Percentiles rank a stretch among this genome's conserved stretches.
Evolutionary conservation across 768 basidiomycete genomes (phyloP).

Genomic region (Xanthoconium stramineum): DNA sequence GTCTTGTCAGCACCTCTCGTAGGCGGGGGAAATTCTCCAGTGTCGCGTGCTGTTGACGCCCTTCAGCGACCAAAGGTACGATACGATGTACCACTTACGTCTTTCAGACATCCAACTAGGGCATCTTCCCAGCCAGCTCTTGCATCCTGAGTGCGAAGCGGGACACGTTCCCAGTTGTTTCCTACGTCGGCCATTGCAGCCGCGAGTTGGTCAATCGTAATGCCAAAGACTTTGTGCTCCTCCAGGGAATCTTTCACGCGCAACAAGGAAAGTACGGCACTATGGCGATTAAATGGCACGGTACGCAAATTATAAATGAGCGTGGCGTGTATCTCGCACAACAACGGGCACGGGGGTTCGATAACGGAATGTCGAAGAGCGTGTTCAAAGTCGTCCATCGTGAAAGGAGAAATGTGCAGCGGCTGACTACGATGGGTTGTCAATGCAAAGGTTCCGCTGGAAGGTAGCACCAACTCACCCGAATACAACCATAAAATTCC

Average conservation of each 20-base stretch:
- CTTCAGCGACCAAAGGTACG: not conserved
- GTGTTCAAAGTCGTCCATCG: constrained; percentile 90
- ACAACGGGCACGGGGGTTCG: constrained; percentile 71
- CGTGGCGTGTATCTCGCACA: constrained; percentile 85
- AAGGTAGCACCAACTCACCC: constrained; percentile 55
- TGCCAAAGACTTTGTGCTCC: constrained; percentile 47
- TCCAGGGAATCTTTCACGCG: constrained; percentile 37
- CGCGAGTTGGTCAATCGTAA: constrained; percentile 60
- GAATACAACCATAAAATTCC: constrained; percentile 93
- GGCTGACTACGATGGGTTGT: constrained; percentile 58
- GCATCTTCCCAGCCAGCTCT: constrained; percentile 92
- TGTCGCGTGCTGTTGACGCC: constrained; percentile 62
- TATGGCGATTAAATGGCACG: constrained; percentile 70
- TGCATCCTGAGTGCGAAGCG: constrained; percentile 66
- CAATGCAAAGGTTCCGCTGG: not conserved
- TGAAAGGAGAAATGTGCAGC: constrained; percentile 81
- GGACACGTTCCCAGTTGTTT: constrained; percentile 84
- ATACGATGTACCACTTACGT: constrained; percentile 54
- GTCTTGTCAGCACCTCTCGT: constrained; percentile 63
- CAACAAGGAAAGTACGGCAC: constrained; percentile 66
- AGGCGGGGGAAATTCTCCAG: constrained; percentile 68
- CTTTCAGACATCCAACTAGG: constrained; percentile 82
- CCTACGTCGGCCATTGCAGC: constrained; percentile 74
- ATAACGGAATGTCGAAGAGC: constrained; percentile 72
- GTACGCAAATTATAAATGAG: constrained; percentile 91